phyloP scores from a whole-genome alignment of 176 grass and related monocot genomes.

The Neostapfia colusana region DNA sequence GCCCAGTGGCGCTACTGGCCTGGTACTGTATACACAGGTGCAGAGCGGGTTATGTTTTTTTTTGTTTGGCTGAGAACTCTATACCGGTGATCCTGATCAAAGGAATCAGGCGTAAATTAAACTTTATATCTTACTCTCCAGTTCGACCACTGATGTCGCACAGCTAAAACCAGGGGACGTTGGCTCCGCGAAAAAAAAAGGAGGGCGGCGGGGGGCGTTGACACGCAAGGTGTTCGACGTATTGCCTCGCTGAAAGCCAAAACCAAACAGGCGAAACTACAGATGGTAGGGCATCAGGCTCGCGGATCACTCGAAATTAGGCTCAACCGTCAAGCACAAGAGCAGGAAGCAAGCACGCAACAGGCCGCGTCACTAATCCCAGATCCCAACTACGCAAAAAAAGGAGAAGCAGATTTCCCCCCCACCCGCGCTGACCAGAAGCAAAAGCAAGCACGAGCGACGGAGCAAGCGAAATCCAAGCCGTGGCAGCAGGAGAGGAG shows the following conservation, averaged over 20 bases:
- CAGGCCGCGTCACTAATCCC: no score
- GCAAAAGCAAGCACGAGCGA: neutral
- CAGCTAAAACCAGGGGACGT: neutral
- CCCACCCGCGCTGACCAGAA: neutral
- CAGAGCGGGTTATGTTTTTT: no score
- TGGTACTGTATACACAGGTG: no score
- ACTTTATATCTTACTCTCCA: neutral
- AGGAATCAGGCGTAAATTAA: neutral
- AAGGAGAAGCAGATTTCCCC: no score
- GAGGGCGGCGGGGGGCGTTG: neutral
- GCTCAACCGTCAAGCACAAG: neutral
- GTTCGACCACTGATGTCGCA: neutral
- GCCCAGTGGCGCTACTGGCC: no score
- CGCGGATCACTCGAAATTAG: neutral
- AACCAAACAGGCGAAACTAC: neutral
- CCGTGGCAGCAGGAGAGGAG: neutral
- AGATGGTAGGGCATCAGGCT: neutral
- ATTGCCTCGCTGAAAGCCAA: neutral
- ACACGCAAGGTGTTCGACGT: slow-evolving; percentile 24
- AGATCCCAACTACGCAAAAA: no score
- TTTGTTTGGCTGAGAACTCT: neutral
- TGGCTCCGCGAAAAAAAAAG: no score
- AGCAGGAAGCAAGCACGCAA: neutral
- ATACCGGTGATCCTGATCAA: neutral
- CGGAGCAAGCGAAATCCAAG: neutral